Conservation (phyloP, 2,329 filamentous ascomycete species). For the Aspergillus thermomutatus region DNA sequence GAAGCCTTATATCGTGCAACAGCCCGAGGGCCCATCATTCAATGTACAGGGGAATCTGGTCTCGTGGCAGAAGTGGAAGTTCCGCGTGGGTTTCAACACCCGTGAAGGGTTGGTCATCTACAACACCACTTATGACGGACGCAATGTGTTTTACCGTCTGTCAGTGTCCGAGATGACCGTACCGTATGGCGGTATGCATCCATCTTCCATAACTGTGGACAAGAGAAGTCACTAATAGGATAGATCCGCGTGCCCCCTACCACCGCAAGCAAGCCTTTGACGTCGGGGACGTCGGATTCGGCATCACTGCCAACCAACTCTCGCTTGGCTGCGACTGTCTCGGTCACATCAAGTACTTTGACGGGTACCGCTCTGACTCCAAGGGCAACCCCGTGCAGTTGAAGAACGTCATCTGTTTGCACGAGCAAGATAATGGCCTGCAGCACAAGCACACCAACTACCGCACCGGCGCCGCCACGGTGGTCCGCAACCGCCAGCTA, state of each 20-base stretch:
- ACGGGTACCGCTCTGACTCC: slow-evolving; percentile 55
- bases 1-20: slow-evolving; percentile 62
- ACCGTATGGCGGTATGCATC: slow-evolving; percentile 39
- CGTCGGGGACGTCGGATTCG: slow-evolving; percentile 65
- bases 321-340: slow-evolving; percentile 69
- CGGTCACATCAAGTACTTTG: slow-evolving; percentile 67
- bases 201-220: not conserved
- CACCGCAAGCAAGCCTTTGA: slow-evolving; percentile 71
- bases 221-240: not conserved
- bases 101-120: slow-evolving; percentile 67
- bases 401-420: slow-evolving; percentile 66
- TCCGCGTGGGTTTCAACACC: slow-evolving; percentile 60
- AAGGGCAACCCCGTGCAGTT: slow-evolving; percentile 58
- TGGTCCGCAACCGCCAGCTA: slow-evolving; percentile 63
- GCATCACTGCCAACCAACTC: slow-evolving; percentile 66
- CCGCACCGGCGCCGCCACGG: slow-evolving; percentile 60
- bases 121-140: slow-evolving; percentile 61
- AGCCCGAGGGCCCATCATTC: slow-evolving; percentile 65
- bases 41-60: slow-evolving; percentile 55
- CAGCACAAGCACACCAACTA: slow-evolving; percentile 74
- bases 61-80: slow-evolving; percentile 65
- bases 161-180: slow-evolving; percentile 66
- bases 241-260: slow-evolving; percentile 63
- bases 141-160: slow-evolving; percentile 64
- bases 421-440: slow-evolving; percentile 69